Evolutionary conservation across 2,329 filamentous ascomycete genomes (phyloP), one percentile per base, ranked within the genome.

Genomic region (Rutstroemia sp.): DNA sequence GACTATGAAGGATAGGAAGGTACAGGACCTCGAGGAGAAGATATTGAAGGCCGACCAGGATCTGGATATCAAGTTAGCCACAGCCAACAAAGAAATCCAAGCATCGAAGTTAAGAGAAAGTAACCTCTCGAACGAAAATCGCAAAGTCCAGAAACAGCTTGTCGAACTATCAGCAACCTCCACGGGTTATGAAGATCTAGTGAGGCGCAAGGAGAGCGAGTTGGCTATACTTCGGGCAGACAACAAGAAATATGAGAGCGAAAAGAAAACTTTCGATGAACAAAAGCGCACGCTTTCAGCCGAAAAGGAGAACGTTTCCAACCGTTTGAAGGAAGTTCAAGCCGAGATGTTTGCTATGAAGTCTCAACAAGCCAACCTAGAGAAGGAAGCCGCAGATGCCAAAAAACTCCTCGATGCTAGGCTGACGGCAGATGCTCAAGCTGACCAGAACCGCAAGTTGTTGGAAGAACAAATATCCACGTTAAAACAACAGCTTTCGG

Each of bases 131-230:
- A 83, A 86, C 5, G 92, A 99, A 68, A 95, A 95, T 63, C 81
- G 84, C 12, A 84, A 88, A 46, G 82, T 95, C 48, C 87, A 95
- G 54, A 83, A 91, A 64, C 91, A 96, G 66, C 84, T 99, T 53
- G 81, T 88, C 0, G 86, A 96, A 63, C 76, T 99, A 17, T 94
- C 94, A 0, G 85, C 89, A 49, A 96, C 92, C 0, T 96, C 92
- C 0, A 95, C 91, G 0, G 90, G 92, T 67, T 97, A 96, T 63
- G 94, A 99, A 71, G 92, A 97, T 65, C 81, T 97, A 45, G 87
- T 99, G 23, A 82, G 91, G 23, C 86, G 88, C 58, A 99, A 97
- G 70, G 94, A 99, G 69, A 96, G 92, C 70, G 95, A 99, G 68
- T 76, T 99, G 19, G 81, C 87, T 0, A 79, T 97, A 47, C 78